Base-by-base conservation (phyloP, 352 stramenopile genomes). In the Halophytophthora batemanensis region DNA sequence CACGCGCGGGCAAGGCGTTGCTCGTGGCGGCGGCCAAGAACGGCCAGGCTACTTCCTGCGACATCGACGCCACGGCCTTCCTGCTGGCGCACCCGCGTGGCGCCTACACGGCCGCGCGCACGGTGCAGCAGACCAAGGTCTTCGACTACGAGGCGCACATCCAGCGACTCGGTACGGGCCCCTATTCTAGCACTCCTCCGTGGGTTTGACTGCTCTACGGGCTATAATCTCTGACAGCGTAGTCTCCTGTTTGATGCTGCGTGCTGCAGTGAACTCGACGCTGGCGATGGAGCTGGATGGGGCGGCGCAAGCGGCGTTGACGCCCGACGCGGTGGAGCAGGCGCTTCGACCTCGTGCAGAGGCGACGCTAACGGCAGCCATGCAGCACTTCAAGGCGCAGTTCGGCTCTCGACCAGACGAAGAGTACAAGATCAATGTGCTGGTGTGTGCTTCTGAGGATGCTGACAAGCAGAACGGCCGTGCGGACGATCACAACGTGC, bases 361-460 rank as follows among this genome's bases (percentile, higher is more conserved):
- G 47, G 71, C 64, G 21, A 93, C 82, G 36, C 60, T 93, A 45
- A 61, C 70, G 7, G 82, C 79, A 1, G 82, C 82, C 1, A 90
- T 93, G 82, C 37, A 57, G 25, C 56, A 73, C 13, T 84, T 93
- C 50, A 69, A 82, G 39, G 22, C 53, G 8, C 57, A 74, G 21
- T 78, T 77, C 36, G 52, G 76, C 23, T 55, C 59, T 8, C 36
- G 78, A 6, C 52, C 72, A 12, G 29, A 70, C 6, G 69, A 91
- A 33, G 82, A 93, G 64, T 93, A 86, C 74, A 93, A 93, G 62
- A 74, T 93, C 53, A 91, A 84, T 37, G 64, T 91, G 25, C 65
- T 93, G 14, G 69, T 93, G 34, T 90, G 80, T 51, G 49, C 64
- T 23, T 45, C 58, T 22, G 50, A 69, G 14, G 57, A 57, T n/a